Evolutionary conservation across 192 early-diverging fungal genomes (phyloP).

Genomic region (Spizellomyces punctatus): DNA sequence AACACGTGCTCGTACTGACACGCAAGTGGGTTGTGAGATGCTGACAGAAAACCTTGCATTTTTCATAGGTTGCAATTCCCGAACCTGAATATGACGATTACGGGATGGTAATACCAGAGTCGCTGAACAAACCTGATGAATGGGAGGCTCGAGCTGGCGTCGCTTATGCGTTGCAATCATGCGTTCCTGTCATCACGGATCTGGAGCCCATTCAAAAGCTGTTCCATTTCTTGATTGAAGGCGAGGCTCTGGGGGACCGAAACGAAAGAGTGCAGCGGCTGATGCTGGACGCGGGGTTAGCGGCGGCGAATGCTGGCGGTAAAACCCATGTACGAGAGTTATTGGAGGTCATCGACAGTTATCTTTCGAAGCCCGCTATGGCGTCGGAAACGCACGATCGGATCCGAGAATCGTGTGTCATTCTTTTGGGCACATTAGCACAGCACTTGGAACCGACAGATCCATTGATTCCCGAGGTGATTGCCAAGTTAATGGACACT

Average conservation of each 20-base stretch:
- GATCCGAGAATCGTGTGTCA: constrained; percentile 89
- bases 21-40: not conserved
- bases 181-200: constrained; percentile 62
- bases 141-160: constrained; percentile 83
- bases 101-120: constrained; percentile 85
- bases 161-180: constrained; percentile 68
- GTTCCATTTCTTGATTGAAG: constrained; percentile 78
- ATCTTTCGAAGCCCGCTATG: constrained; percentile 70
- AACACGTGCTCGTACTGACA: not conserved
- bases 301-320: constrained; percentile 74
- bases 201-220: constrained; percentile 59
- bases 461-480: constrained; percentile 74
- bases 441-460: constrained; percentile 79
- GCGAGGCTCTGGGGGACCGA: constrained; percentile 84
- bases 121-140: constrained; percentile 78
- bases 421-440: constrained; percentile 89
- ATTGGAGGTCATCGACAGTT: constrained; percentile 76
- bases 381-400: constrained; percentile 78
- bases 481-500: constrained; percentile 86
- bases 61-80: constrained; percentile 61
- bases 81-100: constrained; percentile 89
- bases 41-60: not conserved
- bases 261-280: constrained; percentile 72
- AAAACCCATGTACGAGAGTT: constrained; percentile 65
- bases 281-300: constrained; percentile 87